Conservation (phyloP, 2,329 filamentous ascomycete genomes). For the Apiospora marii region DNA sequence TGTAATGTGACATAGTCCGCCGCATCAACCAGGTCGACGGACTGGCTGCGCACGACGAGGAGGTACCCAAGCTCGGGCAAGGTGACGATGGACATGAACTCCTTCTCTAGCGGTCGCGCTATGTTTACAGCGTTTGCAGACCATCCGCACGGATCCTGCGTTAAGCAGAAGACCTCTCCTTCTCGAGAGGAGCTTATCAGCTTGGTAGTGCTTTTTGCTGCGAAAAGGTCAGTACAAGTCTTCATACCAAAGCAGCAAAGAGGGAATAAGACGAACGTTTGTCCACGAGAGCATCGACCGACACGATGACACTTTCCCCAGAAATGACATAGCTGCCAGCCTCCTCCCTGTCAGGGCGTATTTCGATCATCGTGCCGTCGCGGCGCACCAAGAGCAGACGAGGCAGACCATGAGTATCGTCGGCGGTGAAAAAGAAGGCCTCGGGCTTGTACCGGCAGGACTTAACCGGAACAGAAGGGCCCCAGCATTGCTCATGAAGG, state of each 20-base stretch:
- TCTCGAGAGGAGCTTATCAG: constrained; percentile 44
- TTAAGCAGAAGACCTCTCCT: constrained; percentile 40
- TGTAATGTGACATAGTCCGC: constrained; percentile 63
- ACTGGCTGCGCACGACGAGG: constrained; percentile 63
- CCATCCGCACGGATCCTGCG: constrained; percentile 55
- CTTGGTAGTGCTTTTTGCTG: constrained; percentile 38
- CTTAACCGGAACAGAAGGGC: constrained; percentile 61
- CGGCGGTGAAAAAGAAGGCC: constrained; percentile 68
- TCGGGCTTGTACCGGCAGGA: constrained; percentile 65
- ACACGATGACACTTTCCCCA: constrained; percentile 57
- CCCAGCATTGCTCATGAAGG: constrained; percentile 63
- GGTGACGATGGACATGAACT: constrained; percentile 65
- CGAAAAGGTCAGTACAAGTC: constrained; percentile 7
- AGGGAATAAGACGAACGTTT: constrained; percentile 47
- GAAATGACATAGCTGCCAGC: constrained; percentile 57
- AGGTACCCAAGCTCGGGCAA: constrained; percentile 66
- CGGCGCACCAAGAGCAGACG: constrained; percentile 68
- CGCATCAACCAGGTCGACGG: constrained; percentile 69
- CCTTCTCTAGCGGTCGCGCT: constrained; percentile 47
- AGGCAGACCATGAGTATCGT: constrained; percentile 46
- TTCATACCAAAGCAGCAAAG: neutral
- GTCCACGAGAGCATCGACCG: constrained; percentile 54
- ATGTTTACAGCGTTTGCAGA: constrained; percentile 55
- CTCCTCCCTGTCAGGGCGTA: constrained; percentile 56
- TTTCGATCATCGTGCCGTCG: constrained; percentile 69